phyloP scores from a whole-genome alignment of 495 filamentous ascomycete genomes.

The Antarctomyces pellizariae region DNA sequence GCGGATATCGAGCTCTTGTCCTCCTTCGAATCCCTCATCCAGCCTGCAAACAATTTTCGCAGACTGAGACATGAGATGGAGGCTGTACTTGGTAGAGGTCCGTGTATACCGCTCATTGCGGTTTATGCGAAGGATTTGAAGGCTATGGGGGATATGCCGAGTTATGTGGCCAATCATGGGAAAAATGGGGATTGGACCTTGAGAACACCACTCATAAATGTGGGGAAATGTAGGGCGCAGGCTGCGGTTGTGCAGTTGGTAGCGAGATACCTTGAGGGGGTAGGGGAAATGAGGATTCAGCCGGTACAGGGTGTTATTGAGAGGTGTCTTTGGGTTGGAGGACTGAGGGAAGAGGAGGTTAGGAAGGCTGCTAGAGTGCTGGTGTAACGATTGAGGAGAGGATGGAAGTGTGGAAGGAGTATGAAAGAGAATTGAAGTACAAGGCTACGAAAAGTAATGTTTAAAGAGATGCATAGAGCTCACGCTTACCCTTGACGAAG shows the following conservation, averaged over 20 bases:
- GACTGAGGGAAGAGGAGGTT: conserved; percentile 70
- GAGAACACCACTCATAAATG: conserved; percentile 68
- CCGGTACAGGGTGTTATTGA: conserved; percentile 72
- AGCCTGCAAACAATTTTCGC: conserved; percentile 78
- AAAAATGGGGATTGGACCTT: too few relatives aligned
- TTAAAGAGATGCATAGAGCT: too few relatives aligned
- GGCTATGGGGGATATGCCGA: conserved; percentile 78
- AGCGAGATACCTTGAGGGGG: conserved; percentile 75
- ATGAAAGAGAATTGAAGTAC: too few relatives aligned
- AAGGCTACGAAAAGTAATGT: too few relatives aligned
- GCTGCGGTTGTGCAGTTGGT: conserved; percentile 88
- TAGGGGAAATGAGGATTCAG: conserved; percentile 64
- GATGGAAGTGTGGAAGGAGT: too few relatives aligned
- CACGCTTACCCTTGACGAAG: too few relatives aligned
- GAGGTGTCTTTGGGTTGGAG: conserved; percentile 87
- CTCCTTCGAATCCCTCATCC: conserved; percentile 65
- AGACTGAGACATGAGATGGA: conserved; percentile 87
- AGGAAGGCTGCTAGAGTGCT: conserved; percentile 18
- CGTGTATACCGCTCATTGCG: conserved; percentile 95
- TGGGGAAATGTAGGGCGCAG: conserved; percentile 76
- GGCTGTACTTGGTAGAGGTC: conserved; percentile 42
- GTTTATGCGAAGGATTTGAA: conserved; percentile 92
- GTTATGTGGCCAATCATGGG: conserved; percentile 37
- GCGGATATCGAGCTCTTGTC: conserved; percentile 47
- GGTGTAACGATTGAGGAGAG: too few relatives aligned